Conservation (phyloP, 1,284 basidiomycete species). For the Rhodotorula sp. region DNA sequence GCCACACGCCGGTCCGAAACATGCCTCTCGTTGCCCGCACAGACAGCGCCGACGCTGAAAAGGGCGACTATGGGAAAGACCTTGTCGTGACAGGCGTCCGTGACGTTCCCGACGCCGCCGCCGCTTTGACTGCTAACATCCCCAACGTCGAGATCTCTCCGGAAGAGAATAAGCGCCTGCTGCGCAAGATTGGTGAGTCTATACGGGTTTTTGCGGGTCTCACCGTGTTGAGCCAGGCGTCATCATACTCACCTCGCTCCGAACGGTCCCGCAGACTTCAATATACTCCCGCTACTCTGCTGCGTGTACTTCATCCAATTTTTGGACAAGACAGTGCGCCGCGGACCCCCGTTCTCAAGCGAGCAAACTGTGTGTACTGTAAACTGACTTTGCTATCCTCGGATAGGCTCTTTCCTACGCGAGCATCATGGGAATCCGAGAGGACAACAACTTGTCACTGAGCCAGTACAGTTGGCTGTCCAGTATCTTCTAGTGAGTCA, state of each 20-base stretch:
- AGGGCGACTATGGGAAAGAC: neutral
- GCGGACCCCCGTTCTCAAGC: too few species aligned
- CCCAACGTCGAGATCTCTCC: slow-evolving; percentile 14
- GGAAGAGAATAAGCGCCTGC: slow-evolving; percentile 38
- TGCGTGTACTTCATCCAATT: slow-evolving; percentile 44
- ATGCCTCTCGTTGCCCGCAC: neutral
- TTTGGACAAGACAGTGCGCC: slow-evolving; percentile 44
- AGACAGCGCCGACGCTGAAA: neutral
- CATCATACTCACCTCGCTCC: neutral
- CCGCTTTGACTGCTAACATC: neutral
- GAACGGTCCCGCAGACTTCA: slow-evolving; percentile 17
- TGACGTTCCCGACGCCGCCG: slow-evolving; percentile 1
- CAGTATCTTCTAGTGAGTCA: slow-evolving; percentile 39
- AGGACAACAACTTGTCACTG: slow-evolving; percentile 43
- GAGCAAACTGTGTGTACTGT: too few species aligned
- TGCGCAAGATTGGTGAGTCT: slow-evolving; percentile 44
- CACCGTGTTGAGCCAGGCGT: neutral
- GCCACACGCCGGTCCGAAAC: neutral
- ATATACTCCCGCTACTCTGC: slow-evolving; percentile 46
- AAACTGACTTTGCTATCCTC: neutral
- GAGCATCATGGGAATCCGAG: slow-evolving; percentile 43
- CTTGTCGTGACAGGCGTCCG: neutral
- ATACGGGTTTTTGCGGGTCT: neutral
- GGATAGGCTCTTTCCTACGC: slow-evolving; percentile 20
- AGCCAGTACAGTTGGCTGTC: slow-evolving; percentile 47